These are phyloP conservation scores for Gloeophyllum trabeum DNA, from an alignment of 768 basidiomycete species.

Conservation along the genomic window DNA sequence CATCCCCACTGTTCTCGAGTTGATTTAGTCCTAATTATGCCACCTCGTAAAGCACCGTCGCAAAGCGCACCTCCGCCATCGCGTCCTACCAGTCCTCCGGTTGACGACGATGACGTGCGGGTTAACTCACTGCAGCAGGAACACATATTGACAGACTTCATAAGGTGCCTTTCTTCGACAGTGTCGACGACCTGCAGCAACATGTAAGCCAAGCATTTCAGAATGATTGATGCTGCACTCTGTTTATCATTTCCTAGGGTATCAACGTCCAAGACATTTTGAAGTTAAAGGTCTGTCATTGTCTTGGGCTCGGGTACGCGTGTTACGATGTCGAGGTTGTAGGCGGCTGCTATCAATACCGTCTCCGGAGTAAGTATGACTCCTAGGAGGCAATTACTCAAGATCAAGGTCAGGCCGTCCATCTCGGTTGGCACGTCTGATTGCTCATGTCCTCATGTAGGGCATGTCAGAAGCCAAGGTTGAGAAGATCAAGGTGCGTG, in stretches of 20 bases:
- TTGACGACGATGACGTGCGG: slow-evolving; percentile 31
- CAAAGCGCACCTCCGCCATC: slow-evolving; percentile 34
- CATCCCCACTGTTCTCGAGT: background rate
- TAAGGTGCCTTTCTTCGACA: slow-evolving; percentile 59
- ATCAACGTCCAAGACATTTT: slow-evolving; percentile 93
- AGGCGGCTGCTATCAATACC: slow-evolving; percentile 78
- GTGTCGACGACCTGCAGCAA: slow-evolving; percentile 76
- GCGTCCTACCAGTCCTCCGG: slow-evolving; percentile 33
- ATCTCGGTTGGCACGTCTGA: too few species aligned
- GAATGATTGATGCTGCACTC: background rate
- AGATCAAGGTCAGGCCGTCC: slow-evolving; percentile 65
- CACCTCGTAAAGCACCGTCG: slow-evolving; percentile 41
- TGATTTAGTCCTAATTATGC: slow-evolving; percentile 21
- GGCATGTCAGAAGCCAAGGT: slow-evolving; percentile 97
- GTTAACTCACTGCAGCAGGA: too few species aligned
- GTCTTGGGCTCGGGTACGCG: slow-evolving; percentile 10
- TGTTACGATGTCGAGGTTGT: slow-evolving; percentile 4
- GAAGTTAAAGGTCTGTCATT: slow-evolving; percentile 66
- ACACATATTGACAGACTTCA: too few species aligned
- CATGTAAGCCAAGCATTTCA: slow-evolving; percentile 33
- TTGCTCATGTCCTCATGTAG: slow-evolving; percentile 25
- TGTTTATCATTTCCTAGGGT: slow-evolving; percentile 38
- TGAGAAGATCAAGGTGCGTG: slow-evolving; percentile 81
- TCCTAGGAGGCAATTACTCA: slow-evolving; percentile 78
- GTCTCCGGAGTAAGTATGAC: slow-evolving; percentile 88